phyloP scores from a whole-genome alignment of 176 grass and related monocot genomes.

The Elymus sibiricus region DNA sequence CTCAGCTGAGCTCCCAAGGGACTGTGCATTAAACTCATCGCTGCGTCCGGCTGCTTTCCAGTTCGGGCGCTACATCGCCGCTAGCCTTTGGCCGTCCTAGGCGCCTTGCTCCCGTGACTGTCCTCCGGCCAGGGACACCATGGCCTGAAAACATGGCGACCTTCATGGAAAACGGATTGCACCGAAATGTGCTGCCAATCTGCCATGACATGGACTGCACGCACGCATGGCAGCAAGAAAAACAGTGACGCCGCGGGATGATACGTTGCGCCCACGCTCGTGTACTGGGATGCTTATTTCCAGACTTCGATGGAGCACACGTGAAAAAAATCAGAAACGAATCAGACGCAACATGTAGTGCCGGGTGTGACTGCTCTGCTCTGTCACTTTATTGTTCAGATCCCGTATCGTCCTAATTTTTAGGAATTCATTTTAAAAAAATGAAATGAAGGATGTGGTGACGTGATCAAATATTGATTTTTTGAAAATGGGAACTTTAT shows the following conservation, averaged over 20 bases:
- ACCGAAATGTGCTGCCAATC: background rate
- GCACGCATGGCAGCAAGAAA: background rate
- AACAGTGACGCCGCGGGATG: background rate
- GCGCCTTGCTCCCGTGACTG: background rate
- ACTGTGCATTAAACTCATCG: background rate
- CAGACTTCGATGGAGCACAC: too few relatives aligned
- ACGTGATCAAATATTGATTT: too few relatives aligned
- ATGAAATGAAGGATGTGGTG: too few relatives aligned
- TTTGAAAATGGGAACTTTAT: too few relatives aligned
- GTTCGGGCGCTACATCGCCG: conserved; percentile 36
- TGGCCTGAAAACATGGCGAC: conserved; percentile 37
- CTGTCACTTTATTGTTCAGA: too few relatives aligned
- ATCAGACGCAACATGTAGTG: background rate
- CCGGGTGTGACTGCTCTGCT: too few relatives aligned
- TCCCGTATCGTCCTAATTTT: too few relatives aligned
- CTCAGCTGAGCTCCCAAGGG: background rate
- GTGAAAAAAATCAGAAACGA: background rate
- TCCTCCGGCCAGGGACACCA: background rate
- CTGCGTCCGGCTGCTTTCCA: conserved; percentile 26
- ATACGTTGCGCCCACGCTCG: background rate
- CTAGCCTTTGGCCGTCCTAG: conserved; percentile 46
- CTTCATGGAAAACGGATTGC: background rate
- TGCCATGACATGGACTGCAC: background rate
- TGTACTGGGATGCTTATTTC: background rate
- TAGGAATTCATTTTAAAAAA: too few relatives aligned